Conservation (phyloP, 2,329 filamentous ascomycete species). For the Tolypocladium paradoxum region DNA sequence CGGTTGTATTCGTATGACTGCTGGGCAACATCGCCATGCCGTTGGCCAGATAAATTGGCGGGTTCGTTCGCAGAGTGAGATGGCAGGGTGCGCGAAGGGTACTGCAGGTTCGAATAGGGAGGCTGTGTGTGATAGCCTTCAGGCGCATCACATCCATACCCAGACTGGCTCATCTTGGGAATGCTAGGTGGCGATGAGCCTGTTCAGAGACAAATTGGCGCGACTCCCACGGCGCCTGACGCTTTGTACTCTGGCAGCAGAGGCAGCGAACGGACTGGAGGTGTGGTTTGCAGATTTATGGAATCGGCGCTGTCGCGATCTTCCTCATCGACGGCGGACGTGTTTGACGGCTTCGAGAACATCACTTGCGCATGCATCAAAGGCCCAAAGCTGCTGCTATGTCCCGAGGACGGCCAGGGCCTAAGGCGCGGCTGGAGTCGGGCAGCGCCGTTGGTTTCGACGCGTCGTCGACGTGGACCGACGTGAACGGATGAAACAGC, state of each 20-base stretch:
- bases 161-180: slow-evolving; percentile 18
- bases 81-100: slow-evolving; percentile 6
- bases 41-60: background rate
- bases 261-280: background rate
- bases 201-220: background rate
- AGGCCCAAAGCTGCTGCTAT: background rate
- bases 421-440: background rate
- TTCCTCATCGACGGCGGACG: background rate
- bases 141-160: slow-evolving; percentile 14
- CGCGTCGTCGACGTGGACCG: background rate
- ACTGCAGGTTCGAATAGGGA: slow-evolving; percentile 8
- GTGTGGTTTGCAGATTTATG: background rate
- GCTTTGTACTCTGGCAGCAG: background rate
- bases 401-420: background rate
- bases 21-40: background rate
- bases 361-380: background rate
- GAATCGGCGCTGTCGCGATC: background rate
- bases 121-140: slow-evolving; percentile 12
- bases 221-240: background rate
- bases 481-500: background rate
- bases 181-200: background rate
- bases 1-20: background rate
- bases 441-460: background rate
- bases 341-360: background rate
- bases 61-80: slow-evolving; percentile 2